These are phyloP conservation scores for Chrysosphaeria jannelii DNA, from an alignment of 2,329 filamentous ascomycete genomes.

Conservation along the genomic window DNA sequence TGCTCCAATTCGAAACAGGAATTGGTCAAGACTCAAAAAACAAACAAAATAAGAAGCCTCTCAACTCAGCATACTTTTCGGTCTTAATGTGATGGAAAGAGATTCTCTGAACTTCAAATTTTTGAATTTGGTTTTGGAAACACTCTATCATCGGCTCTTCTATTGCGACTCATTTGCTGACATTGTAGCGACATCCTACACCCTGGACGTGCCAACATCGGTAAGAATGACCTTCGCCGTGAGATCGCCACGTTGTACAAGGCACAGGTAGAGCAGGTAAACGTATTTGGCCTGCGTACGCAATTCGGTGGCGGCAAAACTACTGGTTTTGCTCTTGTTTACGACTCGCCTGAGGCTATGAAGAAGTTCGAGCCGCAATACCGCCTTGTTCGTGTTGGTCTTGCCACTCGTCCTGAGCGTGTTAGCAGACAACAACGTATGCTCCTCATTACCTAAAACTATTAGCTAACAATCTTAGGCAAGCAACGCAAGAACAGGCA, in stretches of 20 bases:
- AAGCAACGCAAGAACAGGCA: slow-evolving; percentile 99
- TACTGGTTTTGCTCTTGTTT: slow-evolving; percentile 94
- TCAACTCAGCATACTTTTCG: too few species aligned
- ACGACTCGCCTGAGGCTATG: slow-evolving; percentile 92
- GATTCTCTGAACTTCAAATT: background rate
- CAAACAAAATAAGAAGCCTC: too few species aligned
- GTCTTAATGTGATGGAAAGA: background rate
- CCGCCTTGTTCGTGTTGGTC: slow-evolving; percentile 79
- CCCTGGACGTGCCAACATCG: slow-evolving; percentile 92
- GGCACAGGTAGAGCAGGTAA: slow-evolving; percentile 89
- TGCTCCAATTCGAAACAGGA: too few species aligned
- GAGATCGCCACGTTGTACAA: slow-evolving; percentile 96
- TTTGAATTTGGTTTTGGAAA: too few species aligned
- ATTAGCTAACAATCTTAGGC: slow-evolving; percentile 26
- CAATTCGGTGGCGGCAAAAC: slow-evolving; percentile 99
- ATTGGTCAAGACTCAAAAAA: too few species aligned
- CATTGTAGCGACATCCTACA: slow-evolving; percentile 80
- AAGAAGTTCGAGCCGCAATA: slow-evolving; percentile 99
- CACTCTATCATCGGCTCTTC: too few species aligned
- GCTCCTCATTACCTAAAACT: slow-evolving; percentile 18
- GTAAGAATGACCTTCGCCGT: slow-evolving; percentile 90
- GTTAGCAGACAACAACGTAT: slow-evolving; percentile 95
- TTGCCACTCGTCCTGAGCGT: slow-evolving; percentile 87
- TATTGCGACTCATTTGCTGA: too few species aligned
- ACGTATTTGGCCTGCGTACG: slow-evolving; percentile 93